phyloP scores from a whole-genome alignment of 345 rosid species.

The Populus ilicifolia region DNA sequence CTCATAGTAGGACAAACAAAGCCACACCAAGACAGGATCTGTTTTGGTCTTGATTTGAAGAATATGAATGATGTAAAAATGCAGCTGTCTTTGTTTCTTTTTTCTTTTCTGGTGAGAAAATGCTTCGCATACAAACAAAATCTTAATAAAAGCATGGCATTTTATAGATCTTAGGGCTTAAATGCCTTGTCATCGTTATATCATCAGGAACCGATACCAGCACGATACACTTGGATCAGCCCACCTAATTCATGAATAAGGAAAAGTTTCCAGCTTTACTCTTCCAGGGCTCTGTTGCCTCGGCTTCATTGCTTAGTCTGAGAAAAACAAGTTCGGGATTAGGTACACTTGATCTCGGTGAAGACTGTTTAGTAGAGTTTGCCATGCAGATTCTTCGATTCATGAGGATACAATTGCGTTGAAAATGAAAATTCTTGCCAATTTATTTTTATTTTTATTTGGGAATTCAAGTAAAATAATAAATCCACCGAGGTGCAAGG shows the following conservation, averaged over 20 bases:
- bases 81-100: not conserved
- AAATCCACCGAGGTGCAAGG: no score
- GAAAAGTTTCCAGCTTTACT: not conserved
- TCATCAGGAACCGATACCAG: not conserved
- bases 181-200: not conserved
- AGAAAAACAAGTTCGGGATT: no score
- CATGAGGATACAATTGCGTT: no score
- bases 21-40: not conserved
- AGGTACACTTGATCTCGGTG: not conserved
- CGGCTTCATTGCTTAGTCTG: no score
- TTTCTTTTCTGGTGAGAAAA: not conserved
- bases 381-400: no score
- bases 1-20: not conserved
- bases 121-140: not conserved
- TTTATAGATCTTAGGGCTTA: not conserved
- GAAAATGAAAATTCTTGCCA: no score
- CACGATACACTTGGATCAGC: not conserved
- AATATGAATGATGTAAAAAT: no score
- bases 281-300: not conserved
- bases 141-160: not conserved
- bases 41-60: not conserved
- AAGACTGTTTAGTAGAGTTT: not conserved
- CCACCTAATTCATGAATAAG: not conserved
- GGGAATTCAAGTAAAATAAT: no score
- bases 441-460: no score